Evolutionary conservation across 2,329 filamentous ascomycete species (phyloP).

Genomic region (Celoporthe dispersa): DNA sequence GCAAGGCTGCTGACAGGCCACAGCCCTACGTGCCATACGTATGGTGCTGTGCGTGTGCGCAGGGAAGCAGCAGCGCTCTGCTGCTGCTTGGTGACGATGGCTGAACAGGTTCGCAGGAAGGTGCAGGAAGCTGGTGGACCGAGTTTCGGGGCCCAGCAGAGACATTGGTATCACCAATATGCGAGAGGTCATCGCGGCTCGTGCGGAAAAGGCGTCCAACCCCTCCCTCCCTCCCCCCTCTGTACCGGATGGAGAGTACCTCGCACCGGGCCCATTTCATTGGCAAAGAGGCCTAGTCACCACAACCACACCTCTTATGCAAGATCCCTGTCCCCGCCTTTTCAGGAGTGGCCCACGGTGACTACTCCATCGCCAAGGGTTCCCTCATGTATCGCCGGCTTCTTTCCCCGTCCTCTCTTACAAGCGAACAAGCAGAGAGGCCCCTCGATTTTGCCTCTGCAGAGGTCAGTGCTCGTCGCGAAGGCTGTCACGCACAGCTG

Average conservation of each 20-base stretch:
- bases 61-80: neutral
- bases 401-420: conserved; percentile 16
- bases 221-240: neutral
- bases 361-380: conserved; percentile 15
- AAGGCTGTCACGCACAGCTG: neutral
- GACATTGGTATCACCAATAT: neutral
- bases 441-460: neutral
- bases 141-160: conserved; percentile 2
- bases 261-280: conserved; percentile 6
- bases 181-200: neutral
- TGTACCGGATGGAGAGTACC: conserved; percentile 2
- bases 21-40: neutral
- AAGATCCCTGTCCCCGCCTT: conserved; percentile 23
- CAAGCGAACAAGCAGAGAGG: conserved; percentile 7
- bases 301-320: conserved; percentile 8
- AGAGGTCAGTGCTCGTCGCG: neutral
- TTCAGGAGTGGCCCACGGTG: conserved; percentile 19
- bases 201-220: neutral
- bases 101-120: neutral
- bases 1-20: conserved; percentile 7
- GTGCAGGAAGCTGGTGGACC: neutral
- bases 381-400: conserved; percentile 10
- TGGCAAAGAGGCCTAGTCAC: conserved; percentile 11
- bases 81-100: neutral
- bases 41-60: neutral